Conservation (phyloP, 2,329 filamentous ascomycete species). For the Apiospora rasikravindrae region DNA sequence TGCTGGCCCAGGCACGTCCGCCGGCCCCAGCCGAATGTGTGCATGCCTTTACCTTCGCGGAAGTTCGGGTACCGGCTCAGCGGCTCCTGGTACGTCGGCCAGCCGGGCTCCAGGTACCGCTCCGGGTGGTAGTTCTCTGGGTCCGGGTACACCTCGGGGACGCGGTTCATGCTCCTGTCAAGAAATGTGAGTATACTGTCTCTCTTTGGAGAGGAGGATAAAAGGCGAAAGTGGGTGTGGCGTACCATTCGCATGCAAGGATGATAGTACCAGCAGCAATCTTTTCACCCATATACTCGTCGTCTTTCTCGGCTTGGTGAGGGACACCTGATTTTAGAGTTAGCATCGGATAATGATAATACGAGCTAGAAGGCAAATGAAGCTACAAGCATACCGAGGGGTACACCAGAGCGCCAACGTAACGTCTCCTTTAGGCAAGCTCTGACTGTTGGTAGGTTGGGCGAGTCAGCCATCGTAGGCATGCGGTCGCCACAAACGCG, state of each 20-base stretch:
- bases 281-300: slow-evolving; percentile 51
- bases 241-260: slow-evolving; percentile 56
- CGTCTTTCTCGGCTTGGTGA: slow-evolving; percentile 53
- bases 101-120: slow-evolving; percentile 65
- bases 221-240: background rate
- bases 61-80: slow-evolving; percentile 68
- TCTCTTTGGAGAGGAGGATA: background rate
- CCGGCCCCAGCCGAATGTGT: slow-evolving; percentile 69
- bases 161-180: slow-evolving; percentile 60
- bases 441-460: slow-evolving; percentile 56
- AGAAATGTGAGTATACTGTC: background rate
- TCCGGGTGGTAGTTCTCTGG: slow-evolving; percentile 68
- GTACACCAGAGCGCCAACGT: slow-evolving; percentile 62
- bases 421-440: slow-evolving; percentile 64
- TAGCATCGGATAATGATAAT: background rate
- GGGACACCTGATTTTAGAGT: slow-evolving; percentile 45
- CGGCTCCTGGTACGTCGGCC: slow-evolving; percentile 69
- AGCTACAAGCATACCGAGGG: slow-evolving; percentile 44
- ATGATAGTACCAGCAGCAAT: slow-evolving; percentile 56
- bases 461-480: slow-evolving; percentile 55
- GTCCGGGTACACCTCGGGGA: slow-evolving; percentile 64
- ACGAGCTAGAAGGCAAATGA: background rate
- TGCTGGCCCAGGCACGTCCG: slow-evolving; percentile 67
- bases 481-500: slow-evolving; percentile 58
- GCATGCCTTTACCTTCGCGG: slow-evolving; percentile 62